Conservation (phyloP, 2,329 filamentous ascomycete genomes). For the Leptographium galeiforme region DNA sequence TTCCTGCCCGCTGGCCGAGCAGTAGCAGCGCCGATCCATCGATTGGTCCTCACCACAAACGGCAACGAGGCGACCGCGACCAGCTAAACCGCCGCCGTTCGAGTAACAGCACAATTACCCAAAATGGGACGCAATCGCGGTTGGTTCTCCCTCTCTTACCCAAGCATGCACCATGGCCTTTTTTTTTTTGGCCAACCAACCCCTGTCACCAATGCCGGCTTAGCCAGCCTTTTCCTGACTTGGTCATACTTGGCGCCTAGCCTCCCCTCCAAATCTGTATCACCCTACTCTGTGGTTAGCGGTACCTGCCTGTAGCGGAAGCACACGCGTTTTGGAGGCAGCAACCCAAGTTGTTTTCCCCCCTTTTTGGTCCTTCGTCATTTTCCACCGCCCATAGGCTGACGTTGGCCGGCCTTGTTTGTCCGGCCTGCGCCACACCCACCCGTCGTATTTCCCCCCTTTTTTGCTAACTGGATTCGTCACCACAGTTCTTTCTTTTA, state of each 20-base stretch:
- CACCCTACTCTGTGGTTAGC: neutral
- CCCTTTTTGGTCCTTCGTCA: neutral
- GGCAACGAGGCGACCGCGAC: too few relatives aligned
- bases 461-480: constrained; percentile 6
- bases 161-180: neutral
- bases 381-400: neutral
- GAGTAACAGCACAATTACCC: constrained; percentile 4
- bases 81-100: too few relatives aligned
- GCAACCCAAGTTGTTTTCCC: neutral
- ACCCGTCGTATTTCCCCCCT: constrained; percentile 5
- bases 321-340: neutral
- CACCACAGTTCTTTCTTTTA: constrained; percentile 67
- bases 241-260: neutral
- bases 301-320: neutral
- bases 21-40: neutral
- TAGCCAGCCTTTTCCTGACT: neutral
- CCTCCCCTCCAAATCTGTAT: neutral
- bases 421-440: neutral
- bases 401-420: neutral
- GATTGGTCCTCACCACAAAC: too few relatives aligned
- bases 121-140: constrained; percentile 43
- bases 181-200: neutral
- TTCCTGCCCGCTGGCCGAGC: neutral
- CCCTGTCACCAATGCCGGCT: neutral
- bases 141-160: constrained; percentile 22